phyloP scores from a whole-genome alignment of 1,284 basidiomycete genomes.

The Gomphus bonarii region DNA sequence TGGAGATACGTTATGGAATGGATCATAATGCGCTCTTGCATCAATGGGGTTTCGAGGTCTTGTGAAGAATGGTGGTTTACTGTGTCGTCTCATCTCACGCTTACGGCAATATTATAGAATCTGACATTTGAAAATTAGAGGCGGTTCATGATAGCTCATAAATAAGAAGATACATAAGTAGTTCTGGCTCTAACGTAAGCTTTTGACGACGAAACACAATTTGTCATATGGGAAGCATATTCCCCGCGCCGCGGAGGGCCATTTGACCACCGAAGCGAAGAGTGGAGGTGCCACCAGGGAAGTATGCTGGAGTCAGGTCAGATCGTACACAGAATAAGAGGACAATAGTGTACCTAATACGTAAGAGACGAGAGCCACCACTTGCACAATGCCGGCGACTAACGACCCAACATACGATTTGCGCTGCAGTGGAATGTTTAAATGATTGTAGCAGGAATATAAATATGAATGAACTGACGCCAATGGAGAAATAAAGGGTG shows the following conservation, averaged over 20 bases:
- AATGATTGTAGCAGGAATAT: neutral
- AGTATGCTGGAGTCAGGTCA: constrained; percentile 54
- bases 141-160: neutral
- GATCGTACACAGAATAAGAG: neutral
- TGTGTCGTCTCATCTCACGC: neutral
- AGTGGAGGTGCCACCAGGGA: constrained; percentile 78
- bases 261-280: constrained; percentile 76
- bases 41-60: neutral
- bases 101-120: neutral
- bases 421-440: constrained; percentile 32
- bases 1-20: neutral
- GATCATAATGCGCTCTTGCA: neutral
- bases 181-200: neutral
- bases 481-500: constrained; percentile 84
- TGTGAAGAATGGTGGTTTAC: neutral
- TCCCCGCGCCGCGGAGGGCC: constrained; percentile 72
- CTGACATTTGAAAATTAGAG: neutral
- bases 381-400: constrained; percentile 69
- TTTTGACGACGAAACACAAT: neutral
- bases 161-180: neutral
- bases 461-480: constrained; percentile 37
- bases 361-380: constrained; percentile 77
- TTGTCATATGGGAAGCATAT: constrained; percentile 62
- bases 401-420: constrained; percentile 81
- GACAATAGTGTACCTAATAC: constrained; percentile 27